Evolutionary conservation across 2,329 filamentous ascomycete genomes (phyloP), one percentile per base, ranked within the genome.

Genomic region (Fusarium nisikadoi): DNA sequence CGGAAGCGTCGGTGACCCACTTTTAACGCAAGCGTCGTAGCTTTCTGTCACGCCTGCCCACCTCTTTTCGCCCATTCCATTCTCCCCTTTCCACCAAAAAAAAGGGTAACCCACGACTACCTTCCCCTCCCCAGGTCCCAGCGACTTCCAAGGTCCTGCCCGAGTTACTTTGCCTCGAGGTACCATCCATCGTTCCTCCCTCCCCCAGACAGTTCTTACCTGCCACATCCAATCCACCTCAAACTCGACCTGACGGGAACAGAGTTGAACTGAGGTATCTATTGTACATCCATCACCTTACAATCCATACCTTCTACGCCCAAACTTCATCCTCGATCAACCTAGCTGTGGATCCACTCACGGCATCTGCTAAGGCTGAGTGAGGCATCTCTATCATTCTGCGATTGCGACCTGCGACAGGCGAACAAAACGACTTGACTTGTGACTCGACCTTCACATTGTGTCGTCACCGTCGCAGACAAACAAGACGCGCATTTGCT

Each of bases 91-190:
- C 74, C 72, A 79, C 77, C 77, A 74, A 77, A 80, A 79, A 67
- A 80, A 75, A 79, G 76, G 75, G 68, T 76, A 74, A 79, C 77
- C 79, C 78, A 78, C 80, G 74, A 79, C 76, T 75, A 75, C 73
- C 74, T 73, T 74, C 73, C 75, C 73, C 72, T 74, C 73, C 72
- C 78, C 77, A 78, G 70, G 75, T 75, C 75, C 78, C 74, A 75
- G 74, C 74, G 72, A 76, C 74, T 76, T 76, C 63, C 74, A 73
- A 79, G 76, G 75, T 78, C 69, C 72, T 77, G 70, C 63, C 74
- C 73, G 77, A 83, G 81, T 81, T 83, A 84, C 83, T 82, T 84
- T 78, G 72, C 75, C 74, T 76, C 65, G 75, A 84, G 77, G 83
- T 84, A 84, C 82, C 79, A 50, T 75, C 69, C 72, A 65, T 74